A percentile compares a stretch with the other conserved stretches of the same genome.
These are phyloP conservation scores for Penstemon eatonii DNA, from an alignment of 257 asterid species.

Conservation along the genomic window DNA sequence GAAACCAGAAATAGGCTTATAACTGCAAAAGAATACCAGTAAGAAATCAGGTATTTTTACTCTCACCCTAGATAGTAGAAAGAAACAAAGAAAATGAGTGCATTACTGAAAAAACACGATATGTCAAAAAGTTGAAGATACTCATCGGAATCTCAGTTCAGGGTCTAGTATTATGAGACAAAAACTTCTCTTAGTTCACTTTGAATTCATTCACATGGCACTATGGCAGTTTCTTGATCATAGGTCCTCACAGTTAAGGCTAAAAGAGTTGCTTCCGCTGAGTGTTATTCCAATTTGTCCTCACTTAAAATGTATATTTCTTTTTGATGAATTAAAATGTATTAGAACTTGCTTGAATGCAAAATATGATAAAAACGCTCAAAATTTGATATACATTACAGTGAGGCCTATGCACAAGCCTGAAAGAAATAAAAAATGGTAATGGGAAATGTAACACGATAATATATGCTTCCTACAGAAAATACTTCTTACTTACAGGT, in stretches of 20 bases:
- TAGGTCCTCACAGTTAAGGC: not conserved
- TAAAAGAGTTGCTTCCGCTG: constrained; percentile 2
- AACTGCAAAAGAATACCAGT: constrained; percentile 44
- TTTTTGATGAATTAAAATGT: not conserved
- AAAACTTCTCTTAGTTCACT: not conserved
- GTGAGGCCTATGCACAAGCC: not conserved
- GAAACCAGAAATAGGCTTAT: constrained; percentile 87
- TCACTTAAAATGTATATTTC: not conserved
- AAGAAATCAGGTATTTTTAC: constrained; percentile 20
- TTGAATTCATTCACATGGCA: not conserved
- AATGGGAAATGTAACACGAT: not conserved
- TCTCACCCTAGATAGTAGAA: constrained; percentile 7
- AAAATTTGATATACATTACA: constrained; percentile 10
- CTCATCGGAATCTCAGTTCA: not conserved
- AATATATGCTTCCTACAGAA: constrained; percentile 13
- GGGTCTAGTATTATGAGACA: constrained; percentile 1
- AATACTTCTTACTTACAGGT: constrained; percentile 66
- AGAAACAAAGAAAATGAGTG: not conserved
- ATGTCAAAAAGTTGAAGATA: constrained; percentile 6
- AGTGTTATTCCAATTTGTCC: not conserved
- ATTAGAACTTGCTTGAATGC: not conserved
- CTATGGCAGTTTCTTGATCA: not conserved
- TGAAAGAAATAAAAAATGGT: constrained; percentile 2
- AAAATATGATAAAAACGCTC: not conserved
- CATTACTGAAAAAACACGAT: not conserved